Percentiles rank a stretch among this genome's conserved stretches.
These are phyloP conservation scores for Lactifluus piperatus DNA, from an alignment of 768 basidiomycete genomes.

Conservation along the genomic window DNA sequence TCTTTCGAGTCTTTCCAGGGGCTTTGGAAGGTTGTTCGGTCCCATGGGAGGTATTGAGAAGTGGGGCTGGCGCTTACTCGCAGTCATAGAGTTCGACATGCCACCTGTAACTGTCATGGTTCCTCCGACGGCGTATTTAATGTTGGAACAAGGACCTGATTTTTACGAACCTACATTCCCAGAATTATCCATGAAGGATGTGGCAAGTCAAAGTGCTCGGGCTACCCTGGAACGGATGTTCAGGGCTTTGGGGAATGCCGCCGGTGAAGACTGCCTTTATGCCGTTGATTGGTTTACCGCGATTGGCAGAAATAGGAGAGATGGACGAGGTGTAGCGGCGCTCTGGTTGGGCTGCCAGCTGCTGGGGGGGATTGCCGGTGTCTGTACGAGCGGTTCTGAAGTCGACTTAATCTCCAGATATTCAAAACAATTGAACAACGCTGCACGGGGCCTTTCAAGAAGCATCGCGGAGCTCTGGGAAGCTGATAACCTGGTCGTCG, in stretches of 20 bases:
- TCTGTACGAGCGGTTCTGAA: constrained; percentile 34
- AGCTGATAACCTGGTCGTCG: constrained; percentile 22
- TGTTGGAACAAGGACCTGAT: constrained; percentile 44
- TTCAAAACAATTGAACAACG: constrained; percentile 52
- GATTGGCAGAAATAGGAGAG: constrained; percentile 38
- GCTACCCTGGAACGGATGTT: constrained; percentile 64
- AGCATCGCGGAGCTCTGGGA: constrained; percentile 70
- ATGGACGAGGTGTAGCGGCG: constrained; percentile 50
- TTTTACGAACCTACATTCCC: constrained; percentile 43
- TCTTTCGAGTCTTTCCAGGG: constrained; percentile 39
- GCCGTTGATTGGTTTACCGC: constrained; percentile 78
- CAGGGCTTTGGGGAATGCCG: constrained; percentile 56
- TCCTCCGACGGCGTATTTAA: constrained; percentile 42
- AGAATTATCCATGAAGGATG: constrained; percentile 45
- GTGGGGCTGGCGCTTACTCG: constrained; percentile 85
- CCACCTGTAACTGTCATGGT: constrained; percentile 42
- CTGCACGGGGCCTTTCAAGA: constrained; percentile 53
- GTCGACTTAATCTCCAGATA: constrained; percentile 2
- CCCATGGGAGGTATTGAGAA: constrained; percentile 78
- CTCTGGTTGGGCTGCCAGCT: constrained; percentile 79
- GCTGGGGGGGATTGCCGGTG: constrained; percentile 57
- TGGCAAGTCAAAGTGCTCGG: constrained; percentile 42
- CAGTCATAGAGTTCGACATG: constrained; percentile 64
- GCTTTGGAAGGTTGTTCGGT: constrained; percentile 60
- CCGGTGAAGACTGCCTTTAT: constrained; percentile 60